phyloP scores from a whole-genome alignment of 2,329 filamentous ascomycete species.

The Trichoderma pleuroti region DNA sequence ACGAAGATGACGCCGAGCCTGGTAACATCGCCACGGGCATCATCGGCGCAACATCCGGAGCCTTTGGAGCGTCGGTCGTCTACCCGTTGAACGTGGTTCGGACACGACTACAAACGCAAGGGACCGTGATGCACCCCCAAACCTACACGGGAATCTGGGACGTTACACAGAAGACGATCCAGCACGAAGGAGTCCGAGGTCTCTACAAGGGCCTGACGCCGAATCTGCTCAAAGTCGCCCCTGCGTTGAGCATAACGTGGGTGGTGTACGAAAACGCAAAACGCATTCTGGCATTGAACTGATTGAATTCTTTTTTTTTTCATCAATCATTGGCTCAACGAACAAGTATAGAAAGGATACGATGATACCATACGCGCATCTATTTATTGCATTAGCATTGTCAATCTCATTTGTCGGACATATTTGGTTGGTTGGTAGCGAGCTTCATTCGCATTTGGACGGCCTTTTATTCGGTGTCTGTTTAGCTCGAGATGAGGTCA shows the following conservation, averaged over 20 bases:
- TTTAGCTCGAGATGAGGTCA: background rate
- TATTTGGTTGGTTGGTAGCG: constrained; percentile 5
- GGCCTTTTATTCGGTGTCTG: background rate
- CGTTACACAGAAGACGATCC: constrained; percentile 77
- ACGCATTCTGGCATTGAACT: constrained; percentile 57
- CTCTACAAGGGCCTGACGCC: constrained; percentile 94
- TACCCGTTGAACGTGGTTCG: constrained; percentile 93
- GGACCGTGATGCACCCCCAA: constrained; percentile 83
- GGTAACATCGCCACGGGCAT: constrained; percentile 81
- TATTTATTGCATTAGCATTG: constrained; percentile 18
- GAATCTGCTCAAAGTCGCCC: constrained; percentile 93
- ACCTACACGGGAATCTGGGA: constrained; percentile 91
- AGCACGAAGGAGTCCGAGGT: constrained; percentile 77
- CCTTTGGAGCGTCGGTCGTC: constrained; percentile 87
- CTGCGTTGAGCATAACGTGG: constrained; percentile 92
- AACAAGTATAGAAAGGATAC: constrained; percentile 9
- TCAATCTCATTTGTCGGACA: constrained; percentile 18
- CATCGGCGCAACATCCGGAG: constrained; percentile 87
- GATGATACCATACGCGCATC: constrained; percentile 19
- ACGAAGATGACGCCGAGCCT: constrained; percentile 78
- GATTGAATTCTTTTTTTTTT: constrained; percentile 7
- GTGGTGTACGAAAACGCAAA: constrained; percentile 92
- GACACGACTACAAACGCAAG: constrained; percentile 89
- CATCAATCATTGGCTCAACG: background rate
- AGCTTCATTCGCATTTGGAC: constrained; percentile 10